Evolutionary conservation across 768 basidiomycete genomes (phyloP).

Genomic region (Boletus subparvulus): DNA sequence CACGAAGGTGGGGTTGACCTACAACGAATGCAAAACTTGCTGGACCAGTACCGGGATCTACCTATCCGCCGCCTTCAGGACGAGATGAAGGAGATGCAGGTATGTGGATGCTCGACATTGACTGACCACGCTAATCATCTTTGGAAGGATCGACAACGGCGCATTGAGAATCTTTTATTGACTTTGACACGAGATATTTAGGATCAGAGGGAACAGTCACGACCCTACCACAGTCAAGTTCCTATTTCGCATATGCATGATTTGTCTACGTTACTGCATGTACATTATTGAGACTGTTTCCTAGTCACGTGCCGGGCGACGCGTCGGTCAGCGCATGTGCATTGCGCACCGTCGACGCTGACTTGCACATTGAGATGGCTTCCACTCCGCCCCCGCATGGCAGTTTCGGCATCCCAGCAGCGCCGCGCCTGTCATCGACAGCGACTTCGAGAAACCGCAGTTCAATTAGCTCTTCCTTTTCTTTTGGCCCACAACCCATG

Average conservation of each 20-base stretch:
- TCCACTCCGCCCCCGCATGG: constrained; percentile 52
- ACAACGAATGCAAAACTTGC: constrained; percentile 55
- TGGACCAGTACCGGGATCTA: constrained; percentile 62
- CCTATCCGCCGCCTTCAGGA: constrained; percentile 69
- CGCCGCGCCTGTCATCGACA: constrained; percentile 54
- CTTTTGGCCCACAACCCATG: constrained; percentile 76
- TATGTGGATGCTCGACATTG: constrained; percentile 28
- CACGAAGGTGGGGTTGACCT: constrained; percentile 42
- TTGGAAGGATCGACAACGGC: constrained; percentile 65
- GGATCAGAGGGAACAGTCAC: constrained; percentile 27
- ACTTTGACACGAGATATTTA: constrained; percentile 68
- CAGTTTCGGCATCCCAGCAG: constrained; percentile 43
- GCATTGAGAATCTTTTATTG: constrained; percentile 71
- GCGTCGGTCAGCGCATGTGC: not conserved
- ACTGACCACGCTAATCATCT: not conserved
- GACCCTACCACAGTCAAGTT: not conserved
- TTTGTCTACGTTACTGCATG: not conserved
- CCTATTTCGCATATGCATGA: not conserved
- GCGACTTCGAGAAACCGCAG: constrained; percentile 57
- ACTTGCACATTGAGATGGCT: constrained; percentile 23
- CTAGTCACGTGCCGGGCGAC: constrained; percentile 21
- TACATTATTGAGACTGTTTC: not conserved
- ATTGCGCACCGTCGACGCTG: not conserved
- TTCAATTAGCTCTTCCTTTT: constrained; percentile 80
- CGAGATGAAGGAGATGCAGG: constrained; percentile 84